Percentiles rank a stretch among this genome's conserved stretches.
phyloP scores from a whole-genome alignment of 306 rosid species.

The Abrus precatorius region DNA sequence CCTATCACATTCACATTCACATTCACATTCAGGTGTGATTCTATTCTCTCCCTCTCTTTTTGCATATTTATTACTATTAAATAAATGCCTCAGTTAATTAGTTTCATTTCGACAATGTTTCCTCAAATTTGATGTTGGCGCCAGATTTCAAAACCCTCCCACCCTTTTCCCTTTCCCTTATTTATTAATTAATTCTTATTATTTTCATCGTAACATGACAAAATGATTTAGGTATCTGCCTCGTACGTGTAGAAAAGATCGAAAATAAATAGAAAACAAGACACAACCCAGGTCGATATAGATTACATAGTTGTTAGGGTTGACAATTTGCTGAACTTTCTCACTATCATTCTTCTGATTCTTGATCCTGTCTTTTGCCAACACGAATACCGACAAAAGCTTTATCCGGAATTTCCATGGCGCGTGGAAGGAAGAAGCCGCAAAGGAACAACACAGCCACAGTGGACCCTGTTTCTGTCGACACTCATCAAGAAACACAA shows the following conservation, averaged over 20 bases:
- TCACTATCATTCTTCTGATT: neutral
- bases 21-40: no score
- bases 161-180: neutral
- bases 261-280: neutral
- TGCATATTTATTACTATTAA: no score
- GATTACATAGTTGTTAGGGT: neutral
- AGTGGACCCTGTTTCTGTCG: neutral
- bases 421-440: slow-evolving; percentile 7
- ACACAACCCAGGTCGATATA: no score
- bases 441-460: neutral
- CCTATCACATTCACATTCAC: no score
- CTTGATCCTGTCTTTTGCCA: neutral
- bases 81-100: no score
- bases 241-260: no score
- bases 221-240: neutral
- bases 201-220: neutral
- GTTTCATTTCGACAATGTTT: no score
- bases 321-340: neutral
- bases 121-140: slow-evolving; percentile 11
- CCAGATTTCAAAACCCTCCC: slow-evolving; percentile 20
- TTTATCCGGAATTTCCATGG: slow-evolving; percentile 11
- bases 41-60: no score
- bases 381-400: neutral
- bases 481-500: neutral
- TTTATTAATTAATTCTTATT: neutral